Base-by-base conservation (phyloP, 179 eudicot genomes). In the Pouteria campechiana region DNA sequence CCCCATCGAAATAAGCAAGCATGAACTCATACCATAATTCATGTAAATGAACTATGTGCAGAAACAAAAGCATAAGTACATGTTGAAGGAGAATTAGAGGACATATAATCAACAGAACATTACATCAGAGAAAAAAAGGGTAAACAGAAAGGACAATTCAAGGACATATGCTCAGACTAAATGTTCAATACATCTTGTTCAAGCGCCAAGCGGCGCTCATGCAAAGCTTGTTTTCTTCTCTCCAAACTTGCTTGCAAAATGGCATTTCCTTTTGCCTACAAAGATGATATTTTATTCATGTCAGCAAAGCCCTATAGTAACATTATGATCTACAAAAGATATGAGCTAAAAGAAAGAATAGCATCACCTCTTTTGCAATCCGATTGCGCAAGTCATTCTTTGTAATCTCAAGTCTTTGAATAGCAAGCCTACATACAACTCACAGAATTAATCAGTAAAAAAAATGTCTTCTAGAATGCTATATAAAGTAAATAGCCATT, bases 231-330 rank as follows among this genome's bases (percentile, higher is more conserved):
- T 52, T 90, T 90, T 63, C 96, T 77, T 71, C 98, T 75, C 69
- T 90, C 96, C 76, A 90, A 72, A 75, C 96, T 90, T 39, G 98
- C 98, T 63, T 90, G 98, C 53, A 90, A 68, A 62, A 87, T 87
- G 9, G 92, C 96, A 75, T 90, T 90, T 59, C 92, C 96, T 42
- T 94, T 78, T 32, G 98, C 96, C 98, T 90, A 46, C 17, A 61
- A 9, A 37, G 21, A 49, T 32, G 21, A 42, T 38, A 55, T 25
- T 12, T 9, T 22, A 48, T 19, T 29, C 25, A 6, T 21, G 27
- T 58, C 28, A 57, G 42, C 17, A 20, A 46, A 21, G 17, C 44
- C 46, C 32, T 17, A n/a, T n/a, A n/a, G n/a, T n/a, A n/a, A n/a
- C n/a, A n/a, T n/a, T n/a, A n/a, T n/a, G n/a, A n/a, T n/a, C n/a